Percentiles rank a stretch among this genome's conserved stretches.
Evolutionary conservation across 768 basidiomycete species (phyloP).

Genomic region (Trametes gibbosa): DNA sequence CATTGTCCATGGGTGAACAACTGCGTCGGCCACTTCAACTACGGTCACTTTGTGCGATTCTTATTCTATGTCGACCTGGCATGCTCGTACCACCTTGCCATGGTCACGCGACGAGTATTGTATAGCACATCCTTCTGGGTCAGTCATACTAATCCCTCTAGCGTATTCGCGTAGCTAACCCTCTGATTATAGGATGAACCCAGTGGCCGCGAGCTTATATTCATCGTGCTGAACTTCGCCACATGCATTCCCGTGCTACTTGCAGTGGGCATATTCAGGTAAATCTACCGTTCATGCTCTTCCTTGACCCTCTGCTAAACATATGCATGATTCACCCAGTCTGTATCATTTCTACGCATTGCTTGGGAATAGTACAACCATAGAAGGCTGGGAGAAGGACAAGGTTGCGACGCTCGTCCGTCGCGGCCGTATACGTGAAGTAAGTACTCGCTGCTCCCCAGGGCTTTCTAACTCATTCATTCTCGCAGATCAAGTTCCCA

Average conservation of each 20-base stretch:
- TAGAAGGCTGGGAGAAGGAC: conserved; percentile 98
- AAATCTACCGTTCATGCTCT: conserved; percentile 1
- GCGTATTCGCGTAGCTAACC: not conserved
- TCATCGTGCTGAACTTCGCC: conserved; percentile 86
- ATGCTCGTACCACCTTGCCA: conserved; percentile 81
- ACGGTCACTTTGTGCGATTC: conserved; percentile 88
- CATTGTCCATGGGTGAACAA: conserved; percentile 95
- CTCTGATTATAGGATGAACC: conserved; percentile 59
- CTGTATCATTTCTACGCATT: conserved; percentile 85
- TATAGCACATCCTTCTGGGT: conserved; percentile 56
- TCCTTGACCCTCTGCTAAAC: not conserved
- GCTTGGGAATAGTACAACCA: conserved; percentile 84
- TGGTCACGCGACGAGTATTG: conserved; percentile 71
- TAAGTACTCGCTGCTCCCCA: conserved; percentile 26
- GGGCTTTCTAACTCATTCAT: not conserved
- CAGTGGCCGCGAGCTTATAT: conserved; percentile 65
- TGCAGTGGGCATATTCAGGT: conserved; percentile 91
- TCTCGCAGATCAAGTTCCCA: conserved; percentile 80
- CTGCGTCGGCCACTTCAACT: conserved; percentile 91
- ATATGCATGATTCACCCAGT: conserved; percentile 35
- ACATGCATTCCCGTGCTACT: conserved; percentile 83
- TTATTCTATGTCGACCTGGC: conserved; percentile 90
- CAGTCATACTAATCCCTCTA: conserved; percentile 18
- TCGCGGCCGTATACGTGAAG: conserved; percentile 82
- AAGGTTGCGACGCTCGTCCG: conserved; percentile 83